These are phyloP conservation scores for Neoboletus magnificus DNA, from an alignment of 768 basidiomycete genomes.

Conservation along the genomic window DNA sequence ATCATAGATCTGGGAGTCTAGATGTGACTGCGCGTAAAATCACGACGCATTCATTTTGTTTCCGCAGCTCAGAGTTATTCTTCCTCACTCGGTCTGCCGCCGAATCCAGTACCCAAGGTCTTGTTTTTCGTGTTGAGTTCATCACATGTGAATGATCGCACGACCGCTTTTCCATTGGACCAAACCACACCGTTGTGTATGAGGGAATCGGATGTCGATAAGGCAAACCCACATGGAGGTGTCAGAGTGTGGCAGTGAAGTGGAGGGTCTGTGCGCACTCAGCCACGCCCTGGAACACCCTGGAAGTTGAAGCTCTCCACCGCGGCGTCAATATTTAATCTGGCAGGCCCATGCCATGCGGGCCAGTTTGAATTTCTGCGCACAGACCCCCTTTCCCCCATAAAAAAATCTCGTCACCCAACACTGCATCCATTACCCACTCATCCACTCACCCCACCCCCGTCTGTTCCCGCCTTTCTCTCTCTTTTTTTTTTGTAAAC, in stretches of 20 bases:
- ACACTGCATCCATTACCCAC: neutral
- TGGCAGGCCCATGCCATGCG: conserved; percentile 18
- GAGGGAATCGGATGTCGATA: too few relatives aligned
- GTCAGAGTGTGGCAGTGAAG: neutral
- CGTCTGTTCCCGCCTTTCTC: neutral
- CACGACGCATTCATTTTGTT: neutral
- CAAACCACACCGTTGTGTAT: too few relatives aligned
- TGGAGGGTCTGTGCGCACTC: neutral
- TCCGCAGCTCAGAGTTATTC: neutral
- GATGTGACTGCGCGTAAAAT: neutral
- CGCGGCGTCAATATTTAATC: conserved; percentile 19
- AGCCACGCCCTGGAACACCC: neutral
- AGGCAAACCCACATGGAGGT: neutral
- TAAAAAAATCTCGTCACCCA: conserved; percentile 10
- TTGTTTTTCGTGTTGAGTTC: neutral
- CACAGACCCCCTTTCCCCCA: conserved; percentile 18
- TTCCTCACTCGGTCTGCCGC: too few relatives aligned
- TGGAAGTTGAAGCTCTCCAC: conserved; percentile 1
- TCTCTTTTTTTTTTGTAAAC: neutral
- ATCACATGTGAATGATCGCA: too few relatives aligned
- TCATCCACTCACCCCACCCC: neutral
- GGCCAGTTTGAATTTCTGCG: conserved; percentile 18
- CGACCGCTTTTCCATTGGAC: too few relatives aligned
- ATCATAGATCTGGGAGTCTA: neutral
- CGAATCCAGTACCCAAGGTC: too few relatives aligned